Evolutionary conservation across 192 early-diverging fungal genomes (phyloP), one percentile per base, ranked within the genome.

Genomic region (Thoreauomyces humboldtii): DNA sequence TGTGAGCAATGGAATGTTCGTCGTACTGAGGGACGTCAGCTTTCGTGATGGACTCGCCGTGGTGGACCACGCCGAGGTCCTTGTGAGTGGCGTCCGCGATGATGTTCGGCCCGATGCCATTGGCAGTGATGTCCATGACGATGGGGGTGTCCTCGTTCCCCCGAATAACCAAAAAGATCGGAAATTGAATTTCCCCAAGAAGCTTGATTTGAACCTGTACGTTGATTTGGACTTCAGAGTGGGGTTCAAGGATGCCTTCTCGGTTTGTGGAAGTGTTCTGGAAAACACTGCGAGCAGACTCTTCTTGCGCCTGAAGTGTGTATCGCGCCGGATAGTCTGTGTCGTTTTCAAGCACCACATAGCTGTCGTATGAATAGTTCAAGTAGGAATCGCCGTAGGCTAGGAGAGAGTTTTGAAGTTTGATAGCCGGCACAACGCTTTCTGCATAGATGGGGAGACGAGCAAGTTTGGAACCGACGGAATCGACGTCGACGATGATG

Each of bases 61-160:
- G n/a, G n/a, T n/a, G n/a, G n/a, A n/a, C n/a, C n/a, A n/a, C n/a
- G n/a, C n/a, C n/a, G n/a, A n/a, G n/a, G n/a, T n/a, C n/a, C n/a
- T n/a, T n/a, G n/a, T n/a, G n/a, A n/a, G n/a, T n/a, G 2, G 65
- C 47, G 7, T 75, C 77, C 4, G 86, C 43, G 2, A 67, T 22
- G 11, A 85, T 67, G 43, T 73, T 67, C n/a, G 85, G 85, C 0
- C 85, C 85, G 28, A 84, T 78, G 5, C 85, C 85, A 33, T 65
- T 72, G 1, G 71, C 81, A 0, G 53, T 28, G 27, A 86, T 81
- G 41, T 79, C 74, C 6, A 83, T 60, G 0, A 45, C 63, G 14
- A 81, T 52, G 9, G 72, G 77, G 1, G 57, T 25, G 4, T 70
- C 63, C 35, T 79, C 73, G 32, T 65, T 70, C 21, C 84, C 84